Evolutionary conservation across 2,329 filamentous ascomycete genomes (phyloP).

Genomic region (Talaromyces amestolkiae): DNA sequence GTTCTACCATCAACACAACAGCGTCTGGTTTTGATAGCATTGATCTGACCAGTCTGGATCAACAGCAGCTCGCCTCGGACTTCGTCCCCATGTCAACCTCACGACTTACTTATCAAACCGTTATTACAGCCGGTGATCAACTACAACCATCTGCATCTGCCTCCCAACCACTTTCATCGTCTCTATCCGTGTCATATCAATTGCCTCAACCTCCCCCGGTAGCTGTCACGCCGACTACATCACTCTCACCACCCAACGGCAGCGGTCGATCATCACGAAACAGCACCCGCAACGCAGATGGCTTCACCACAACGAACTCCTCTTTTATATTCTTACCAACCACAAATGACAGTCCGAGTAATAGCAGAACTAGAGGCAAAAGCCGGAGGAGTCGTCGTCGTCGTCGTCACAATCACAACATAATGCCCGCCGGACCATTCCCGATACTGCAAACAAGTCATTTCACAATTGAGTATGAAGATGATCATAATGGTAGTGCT

Average conservation of each 20-base stretch:
- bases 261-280: slow-evolving; percentile 12
- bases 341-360: background rate
- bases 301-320: slow-evolving; percentile 7
- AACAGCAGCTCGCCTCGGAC: background rate
- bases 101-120: slow-evolving; percentile 7
- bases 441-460: slow-evolving; percentile 19
- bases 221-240: background rate
- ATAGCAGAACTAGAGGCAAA: background rate
- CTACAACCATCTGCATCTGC: background rate
- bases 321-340: slow-evolving; percentile 5
- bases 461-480: slow-evolving; percentile 19
- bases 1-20: background rate
- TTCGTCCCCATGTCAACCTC: background rate
- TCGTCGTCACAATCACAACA: background rate
- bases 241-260: background rate
- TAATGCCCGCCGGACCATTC: background rate
- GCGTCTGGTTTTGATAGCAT: background rate
- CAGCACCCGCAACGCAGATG: background rate
- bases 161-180: background rate
- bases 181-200: background rate
- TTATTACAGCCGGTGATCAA: slow-evolving; percentile 17
- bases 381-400: background rate
- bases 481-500: background rate
- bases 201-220: background rate
- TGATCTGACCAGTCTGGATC: background rate